phyloP scores from a whole-genome alignment of 2,329 filamentous ascomycete species.

The Nannizzia gypsea region DNA sequence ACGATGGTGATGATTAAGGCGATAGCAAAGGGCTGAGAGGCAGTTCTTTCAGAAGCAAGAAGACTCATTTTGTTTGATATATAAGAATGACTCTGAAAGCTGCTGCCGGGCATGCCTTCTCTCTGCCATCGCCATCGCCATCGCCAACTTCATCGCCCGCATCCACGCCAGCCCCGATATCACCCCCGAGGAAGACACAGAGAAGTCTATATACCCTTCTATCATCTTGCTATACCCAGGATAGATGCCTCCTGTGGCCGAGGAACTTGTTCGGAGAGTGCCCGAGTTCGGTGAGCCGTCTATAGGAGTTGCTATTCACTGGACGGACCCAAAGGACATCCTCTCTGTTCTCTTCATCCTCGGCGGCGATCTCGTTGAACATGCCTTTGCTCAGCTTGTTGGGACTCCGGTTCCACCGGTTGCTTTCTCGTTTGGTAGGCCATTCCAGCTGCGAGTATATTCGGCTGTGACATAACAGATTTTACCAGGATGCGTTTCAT shows the following conservation, averaged over 20 bases:
- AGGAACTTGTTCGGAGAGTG: neutral
- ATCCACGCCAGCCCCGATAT: too few species aligned
- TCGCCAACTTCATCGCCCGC: neutral
- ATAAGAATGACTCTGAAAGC: neutral
- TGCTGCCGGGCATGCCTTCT: neutral
- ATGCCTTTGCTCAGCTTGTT: constrained; percentile 26
- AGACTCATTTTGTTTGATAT: neutral
- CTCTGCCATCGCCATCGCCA: neutral
- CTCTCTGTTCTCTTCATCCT: constrained; percentile 5
- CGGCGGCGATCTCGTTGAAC: constrained; percentile 22
- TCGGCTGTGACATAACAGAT: neutral
- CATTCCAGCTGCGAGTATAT: neutral
- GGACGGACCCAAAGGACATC: neutral
- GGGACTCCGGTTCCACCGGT: constrained; percentile 9
- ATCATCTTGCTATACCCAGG: neutral
- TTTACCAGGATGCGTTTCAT: constrained; percentile 25
- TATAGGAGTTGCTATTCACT: neutral
- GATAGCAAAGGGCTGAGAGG: neutral
- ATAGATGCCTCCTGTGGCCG: neutral
- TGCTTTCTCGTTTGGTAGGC: constrained; percentile 6
- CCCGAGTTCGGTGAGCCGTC: neutral
- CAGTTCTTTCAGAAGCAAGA: neutral
- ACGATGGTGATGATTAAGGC: neutral
- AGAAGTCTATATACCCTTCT: neutral
- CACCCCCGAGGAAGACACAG: neutral